Conservation (phyloP, 176 grass and related monocot species). For the Juncus effusus region DNA sequence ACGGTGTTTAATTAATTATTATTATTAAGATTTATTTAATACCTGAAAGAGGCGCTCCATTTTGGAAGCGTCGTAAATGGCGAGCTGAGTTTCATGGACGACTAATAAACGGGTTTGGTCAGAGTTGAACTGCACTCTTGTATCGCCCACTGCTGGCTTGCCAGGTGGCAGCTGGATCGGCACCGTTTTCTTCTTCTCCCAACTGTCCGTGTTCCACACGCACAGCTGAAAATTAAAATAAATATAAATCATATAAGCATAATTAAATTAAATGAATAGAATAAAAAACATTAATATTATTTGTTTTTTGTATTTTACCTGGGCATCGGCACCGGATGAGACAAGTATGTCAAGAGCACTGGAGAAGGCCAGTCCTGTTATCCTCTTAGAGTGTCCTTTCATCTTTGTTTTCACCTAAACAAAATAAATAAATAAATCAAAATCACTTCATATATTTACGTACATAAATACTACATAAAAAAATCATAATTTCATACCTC, state of each 20-base stretch:
- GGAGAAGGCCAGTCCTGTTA: conserved; percentile 91
- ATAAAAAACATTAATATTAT: background rate
- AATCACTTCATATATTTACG: too few relatives aligned
- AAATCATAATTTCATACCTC: conserved; percentile 41
- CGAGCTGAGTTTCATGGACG: conserved; percentile 89
- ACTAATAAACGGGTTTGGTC: conserved; percentile 80
- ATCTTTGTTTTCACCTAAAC: conserved; percentile 42
- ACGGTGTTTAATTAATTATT: too few relatives aligned
- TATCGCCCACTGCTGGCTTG: conserved; percentile 71
- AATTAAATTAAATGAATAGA: conserved; percentile 8
- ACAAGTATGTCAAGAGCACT: conserved; percentile 70
- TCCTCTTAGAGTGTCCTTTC: conserved; percentile 91
- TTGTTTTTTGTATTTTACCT: conserved; percentile 32
- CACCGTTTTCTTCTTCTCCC: conserved; percentile 85
- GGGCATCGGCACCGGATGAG: conserved; percentile 95
- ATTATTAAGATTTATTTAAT: background rate
- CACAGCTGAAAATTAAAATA: conserved; percentile 51
- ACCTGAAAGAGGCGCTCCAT: conserved; percentile 87
- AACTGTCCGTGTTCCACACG: conserved; percentile 73
- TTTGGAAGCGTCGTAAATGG: conserved; percentile 88
- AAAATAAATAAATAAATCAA: conserved; percentile 26
- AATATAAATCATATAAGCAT: conserved; percentile 4
- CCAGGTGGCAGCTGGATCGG: conserved; percentile 69
- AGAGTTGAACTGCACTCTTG: conserved; percentile 85
- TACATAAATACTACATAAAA: background rate